Conservation (phyloP, 768 basidiomycete genomes). For the Chlorophyllum brunneum region DNA sequence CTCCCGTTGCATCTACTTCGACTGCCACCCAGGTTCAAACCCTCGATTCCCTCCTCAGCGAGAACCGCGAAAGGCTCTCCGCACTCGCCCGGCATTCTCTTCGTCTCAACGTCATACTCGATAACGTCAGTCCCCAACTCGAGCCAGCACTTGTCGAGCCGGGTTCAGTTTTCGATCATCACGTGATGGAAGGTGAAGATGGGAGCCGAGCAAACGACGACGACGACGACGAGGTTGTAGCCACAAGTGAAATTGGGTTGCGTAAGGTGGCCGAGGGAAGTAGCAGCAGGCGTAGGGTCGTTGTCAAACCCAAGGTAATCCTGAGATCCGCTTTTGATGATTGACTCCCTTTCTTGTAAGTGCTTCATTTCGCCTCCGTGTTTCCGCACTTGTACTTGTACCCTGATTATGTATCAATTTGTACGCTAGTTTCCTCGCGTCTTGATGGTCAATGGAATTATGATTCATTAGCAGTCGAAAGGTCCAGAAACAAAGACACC, state of each 20-base stretch:
- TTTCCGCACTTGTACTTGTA: neutral
- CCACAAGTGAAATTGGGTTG: slow-evolving; percentile 30
- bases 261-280: slow-evolving; percentile 9
- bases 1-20: slow-evolving; percentile 8
- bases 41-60: slow-evolving; percentile 12
- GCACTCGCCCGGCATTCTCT: slow-evolving; percentile 28
- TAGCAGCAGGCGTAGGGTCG: slow-evolving; percentile 3
- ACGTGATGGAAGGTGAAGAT: slow-evolving; percentile 27
- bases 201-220: slow-evolving; percentile 7
- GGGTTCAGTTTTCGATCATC: slow-evolving; percentile 23
- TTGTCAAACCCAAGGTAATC: slow-evolving; percentile 18
- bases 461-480: too few relatives aligned
- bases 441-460: too few relatives aligned
- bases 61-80: slow-evolving; percentile 15
- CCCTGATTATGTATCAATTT: neutral
- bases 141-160: slow-evolving; percentile 24
- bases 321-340: slow-evolving; percentile 8
- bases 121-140: slow-evolving; percentile 22
- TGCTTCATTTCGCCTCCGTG: neutral
- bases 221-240: slow-evolving; percentile 22
- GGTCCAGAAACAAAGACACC: neutral
- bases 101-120: slow-evolving; percentile 17
- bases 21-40: neutral
- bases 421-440: too few relatives aligned
- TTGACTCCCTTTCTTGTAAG: neutral